phyloP scores from a whole-genome alignment of 2,329 filamentous ascomycete species.

The Phyllosticta ampelicida region DNA sequence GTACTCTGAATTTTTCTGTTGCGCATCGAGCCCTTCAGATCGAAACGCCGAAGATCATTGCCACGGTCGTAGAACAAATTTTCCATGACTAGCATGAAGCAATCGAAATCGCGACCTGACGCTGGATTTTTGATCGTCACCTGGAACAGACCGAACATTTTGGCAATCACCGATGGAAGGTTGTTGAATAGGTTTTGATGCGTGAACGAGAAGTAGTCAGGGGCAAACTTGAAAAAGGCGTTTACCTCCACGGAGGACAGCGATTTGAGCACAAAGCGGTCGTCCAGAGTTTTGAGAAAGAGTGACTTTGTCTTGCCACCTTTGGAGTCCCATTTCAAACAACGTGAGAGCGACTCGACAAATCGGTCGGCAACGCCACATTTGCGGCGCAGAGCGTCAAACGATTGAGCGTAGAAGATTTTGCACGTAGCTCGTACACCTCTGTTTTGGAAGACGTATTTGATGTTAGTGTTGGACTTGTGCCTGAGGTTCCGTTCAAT shows the following conservation, averaged over 20 bases:
- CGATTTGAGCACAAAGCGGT: slow-evolving; percentile 85
- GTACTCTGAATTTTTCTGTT: slow-evolving; percentile 96
- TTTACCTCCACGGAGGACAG: slow-evolving; percentile 84
- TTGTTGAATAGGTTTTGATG: slow-evolving; percentile 88
- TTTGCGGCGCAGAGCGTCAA: slow-evolving; percentile 85
- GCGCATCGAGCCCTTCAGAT: slow-evolving; percentile 96
- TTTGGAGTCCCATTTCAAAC: slow-evolving; percentile 95
- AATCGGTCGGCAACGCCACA: slow-evolving; percentile 91
- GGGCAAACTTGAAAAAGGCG: slow-evolving; percentile 89
- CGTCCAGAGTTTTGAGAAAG: slow-evolving; percentile 92
- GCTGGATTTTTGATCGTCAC: slow-evolving; percentile 91
- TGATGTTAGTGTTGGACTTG: slow-evolving; percentile 81
- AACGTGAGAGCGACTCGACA: slow-evolving; percentile 86
- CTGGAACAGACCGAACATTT: slow-evolving; percentile 98
- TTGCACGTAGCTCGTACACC: slow-evolving; percentile 96
- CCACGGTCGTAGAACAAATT: slow-evolving; percentile 94
- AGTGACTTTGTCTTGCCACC: slow-evolving; percentile 97
- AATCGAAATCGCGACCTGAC: slow-evolving; percentile 87
- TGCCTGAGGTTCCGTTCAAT: slow-evolving; percentile 79
- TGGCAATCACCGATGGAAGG: slow-evolving; percentile 90
- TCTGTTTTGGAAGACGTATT: slow-evolving; percentile 90
- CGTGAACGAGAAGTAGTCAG: slow-evolving; percentile 96
- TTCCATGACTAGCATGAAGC: slow-evolving; percentile 91
- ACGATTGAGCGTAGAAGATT: slow-evolving; percentile 96
- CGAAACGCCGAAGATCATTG: slow-evolving; percentile 62